These are phyloP conservation scores for Ceratocystis cacaofunesta DNA, from an alignment of 2,329 filamentous ascomycete species.

Conservation along the genomic window DNA sequence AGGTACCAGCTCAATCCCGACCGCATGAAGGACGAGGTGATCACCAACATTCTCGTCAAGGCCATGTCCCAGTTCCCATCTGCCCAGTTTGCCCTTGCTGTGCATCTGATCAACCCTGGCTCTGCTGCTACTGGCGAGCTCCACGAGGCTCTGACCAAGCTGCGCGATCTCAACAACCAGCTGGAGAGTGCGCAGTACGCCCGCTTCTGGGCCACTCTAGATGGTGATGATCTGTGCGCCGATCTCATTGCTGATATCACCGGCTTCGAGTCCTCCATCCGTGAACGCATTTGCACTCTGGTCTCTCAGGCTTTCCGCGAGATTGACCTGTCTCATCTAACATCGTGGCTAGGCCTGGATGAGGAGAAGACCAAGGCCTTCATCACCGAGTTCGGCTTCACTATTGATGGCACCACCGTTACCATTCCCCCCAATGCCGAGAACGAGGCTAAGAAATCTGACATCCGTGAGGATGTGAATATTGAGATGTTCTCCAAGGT, in stretches of 20 bases:
- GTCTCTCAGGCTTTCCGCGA: conserved; percentile 69
- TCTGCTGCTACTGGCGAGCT: conserved; percentile 53
- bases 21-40: conserved; percentile 88
- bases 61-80: conserved; percentile 93
- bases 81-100: conserved; percentile 82
- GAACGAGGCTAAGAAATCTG: conserved; percentile 90
- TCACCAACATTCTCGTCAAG: conserved; percentile 98
- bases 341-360: conserved; percentile 61
- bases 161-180: conserved; percentile 67
- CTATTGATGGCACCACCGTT: conserved; percentile 52
- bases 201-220: conserved; percentile 82
- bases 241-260: conserved; percentile 88
- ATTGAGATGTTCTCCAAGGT: conserved; percentile 74
- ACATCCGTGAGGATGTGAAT: conserved; percentile 90
- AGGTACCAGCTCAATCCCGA: conserved; percentile 99
- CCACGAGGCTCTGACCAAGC: conserved; percentile 79
- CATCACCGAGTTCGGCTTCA: conserved; percentile 73
- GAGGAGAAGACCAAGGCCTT: conserved; percentile 59
- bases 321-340: conserved; percentile 51
- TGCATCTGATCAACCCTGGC: conserved; percentile 83
- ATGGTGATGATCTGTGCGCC: conserved; percentile 88
- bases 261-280: conserved; percentile 89
- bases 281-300: conserved; percentile 75
- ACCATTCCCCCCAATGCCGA: conserved; percentile 84
- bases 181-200: conserved; percentile 84